Evolutionary conservation across 108 stramenopile genomes (phyloP).

Genomic region (Bacterosira constricta): DNA sequence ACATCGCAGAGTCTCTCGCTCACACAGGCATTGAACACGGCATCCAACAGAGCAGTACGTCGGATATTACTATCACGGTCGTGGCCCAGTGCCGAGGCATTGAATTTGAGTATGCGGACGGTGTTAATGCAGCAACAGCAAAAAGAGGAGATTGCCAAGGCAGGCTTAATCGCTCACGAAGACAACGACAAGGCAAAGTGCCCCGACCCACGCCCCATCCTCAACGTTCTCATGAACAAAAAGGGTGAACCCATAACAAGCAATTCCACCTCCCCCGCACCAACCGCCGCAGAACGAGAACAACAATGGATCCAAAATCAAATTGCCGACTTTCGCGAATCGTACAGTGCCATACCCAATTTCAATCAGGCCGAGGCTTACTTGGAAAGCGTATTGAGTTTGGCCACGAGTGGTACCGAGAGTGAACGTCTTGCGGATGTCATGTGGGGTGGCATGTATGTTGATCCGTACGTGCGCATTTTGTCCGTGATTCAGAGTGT

Average conservation of each 20-base stretch:
- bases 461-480: constrained; percentile 68
- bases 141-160: constrained; percentile 20
- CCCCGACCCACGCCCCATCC: constrained; percentile 84
- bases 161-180: neutral
- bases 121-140: constrained; percentile 51
- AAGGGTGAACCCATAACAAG: constrained; percentile 23
- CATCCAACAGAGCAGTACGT: constrained; percentile 83
- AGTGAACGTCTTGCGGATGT: constrained; percentile 73
- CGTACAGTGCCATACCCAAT: constrained; percentile 61
- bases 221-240: constrained; percentile 73
- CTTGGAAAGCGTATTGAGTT: constrained; percentile 75
- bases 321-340: constrained; percentile 65
- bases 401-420: constrained; percentile 80
- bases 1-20: constrained; percentile 58
- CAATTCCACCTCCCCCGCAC: constrained; percentile 29
- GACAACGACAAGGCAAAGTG: constrained; percentile 67
- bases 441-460: constrained; percentile 64
- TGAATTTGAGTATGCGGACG: constrained; percentile 75
- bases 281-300: constrained; percentile 51
- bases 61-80: constrained; percentile 77
- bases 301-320: constrained; percentile 73
- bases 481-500: constrained; percentile 76
- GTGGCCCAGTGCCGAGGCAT: constrained; percentile 86
- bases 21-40: constrained; percentile 80
- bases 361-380: constrained; percentile 78